Evolutionary conservation across 2,329 filamentous ascomycete genomes (phyloP).

Genomic region (Kalaharituber pfeilii): DNA sequence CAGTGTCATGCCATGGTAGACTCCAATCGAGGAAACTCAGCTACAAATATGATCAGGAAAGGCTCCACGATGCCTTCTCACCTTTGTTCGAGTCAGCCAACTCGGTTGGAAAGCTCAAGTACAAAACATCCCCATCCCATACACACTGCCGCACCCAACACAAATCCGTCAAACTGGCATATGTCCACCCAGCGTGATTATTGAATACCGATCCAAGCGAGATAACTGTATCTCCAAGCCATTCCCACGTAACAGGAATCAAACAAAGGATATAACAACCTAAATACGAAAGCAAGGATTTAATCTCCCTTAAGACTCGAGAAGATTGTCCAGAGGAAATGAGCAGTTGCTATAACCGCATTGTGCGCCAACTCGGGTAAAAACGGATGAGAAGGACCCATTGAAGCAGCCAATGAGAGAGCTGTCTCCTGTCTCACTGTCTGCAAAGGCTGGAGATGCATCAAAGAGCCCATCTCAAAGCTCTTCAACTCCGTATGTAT

Average conservation of each 20-base stretch:
- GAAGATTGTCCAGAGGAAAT: constrained; percentile 29
- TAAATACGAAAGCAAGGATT: constrained; percentile 41
- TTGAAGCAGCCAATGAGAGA: constrained; percentile 1
- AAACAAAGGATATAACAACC: constrained; percentile 40
- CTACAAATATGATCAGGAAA: constrained; percentile 40
- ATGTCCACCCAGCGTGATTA: constrained; percentile 39
- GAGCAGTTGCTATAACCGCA: constrained; percentile 27
- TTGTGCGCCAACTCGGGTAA: not conserved
- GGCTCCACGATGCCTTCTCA: constrained; percentile 39
- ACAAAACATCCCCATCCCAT: constrained; percentile 40
- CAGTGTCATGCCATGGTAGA: constrained; percentile 38
- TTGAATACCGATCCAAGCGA: constrained; percentile 39
- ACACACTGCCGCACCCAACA: constrained; percentile 37
- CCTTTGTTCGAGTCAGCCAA: constrained; percentile 30
- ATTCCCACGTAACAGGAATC: constrained; percentile 32
- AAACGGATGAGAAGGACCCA: constrained; percentile 2
- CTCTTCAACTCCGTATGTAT: constrained; percentile 31
- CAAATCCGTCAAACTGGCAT: constrained; percentile 41
- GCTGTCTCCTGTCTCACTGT: not conserved
- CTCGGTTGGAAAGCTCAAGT: constrained; percentile 38
- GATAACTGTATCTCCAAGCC: constrained; percentile 38
- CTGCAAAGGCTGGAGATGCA: constrained; percentile 24
- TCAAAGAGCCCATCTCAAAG: constrained; percentile 32
- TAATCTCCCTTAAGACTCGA: constrained; percentile 37
- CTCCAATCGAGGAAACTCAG: constrained; percentile 35